Percentiles rank a stretch among this genome's conserved stretches.
phyloP scores from a whole-genome alignment of 2,329 filamentous ascomycete genomes.

The Hypomyces rosellus region DNA sequence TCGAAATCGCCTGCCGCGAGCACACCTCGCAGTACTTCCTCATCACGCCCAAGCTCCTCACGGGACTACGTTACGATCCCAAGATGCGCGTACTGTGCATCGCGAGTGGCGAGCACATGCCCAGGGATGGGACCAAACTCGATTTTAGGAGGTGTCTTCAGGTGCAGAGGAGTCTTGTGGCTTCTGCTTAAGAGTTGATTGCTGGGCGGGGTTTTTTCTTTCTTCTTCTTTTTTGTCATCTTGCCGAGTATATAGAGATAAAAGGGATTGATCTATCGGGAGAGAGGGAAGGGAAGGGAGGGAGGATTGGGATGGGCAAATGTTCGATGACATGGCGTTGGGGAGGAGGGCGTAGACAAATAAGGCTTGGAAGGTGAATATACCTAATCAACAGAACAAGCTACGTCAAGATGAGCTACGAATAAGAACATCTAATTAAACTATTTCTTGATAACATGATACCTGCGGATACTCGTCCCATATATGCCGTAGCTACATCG shows the following conservation, averaged over 20 bases:
- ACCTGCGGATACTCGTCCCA: too few relatives aligned
- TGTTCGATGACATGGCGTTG: too few relatives aligned
- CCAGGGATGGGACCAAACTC: slow-evolving; percentile 43
- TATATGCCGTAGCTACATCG: too few relatives aligned
- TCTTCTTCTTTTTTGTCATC: too few relatives aligned
- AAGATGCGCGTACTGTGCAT: slow-evolving; percentile 95
- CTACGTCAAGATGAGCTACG: not conserved
- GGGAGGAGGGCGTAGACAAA: too few relatives aligned
- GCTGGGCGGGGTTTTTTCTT: too few relatives aligned
- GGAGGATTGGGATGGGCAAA: too few relatives aligned
- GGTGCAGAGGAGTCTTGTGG: slow-evolving; percentile 36
- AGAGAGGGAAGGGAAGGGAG: too few relatives aligned
- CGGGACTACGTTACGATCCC: slow-evolving; percentile 74
- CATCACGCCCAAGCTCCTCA: slow-evolving; percentile 92
- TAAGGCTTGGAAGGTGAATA: too few relatives aligned
- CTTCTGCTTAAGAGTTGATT: slow-evolving; percentile 13
- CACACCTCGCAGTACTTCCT: slow-evolving; percentile 86
- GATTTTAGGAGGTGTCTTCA: slow-evolving; percentile 43
- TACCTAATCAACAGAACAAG: too few relatives aligned
- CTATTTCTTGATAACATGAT: not conserved
- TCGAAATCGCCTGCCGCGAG: slow-evolving; percentile 88
- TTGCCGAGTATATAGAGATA: too few relatives aligned
- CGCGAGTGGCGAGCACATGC: slow-evolving; percentile 75
- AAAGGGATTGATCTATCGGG: too few relatives aligned
- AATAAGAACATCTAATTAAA: not conserved